Conservation (phyloP, 2,329 filamentous ascomycete genomes). For the Fusarium sp. region DNA sequence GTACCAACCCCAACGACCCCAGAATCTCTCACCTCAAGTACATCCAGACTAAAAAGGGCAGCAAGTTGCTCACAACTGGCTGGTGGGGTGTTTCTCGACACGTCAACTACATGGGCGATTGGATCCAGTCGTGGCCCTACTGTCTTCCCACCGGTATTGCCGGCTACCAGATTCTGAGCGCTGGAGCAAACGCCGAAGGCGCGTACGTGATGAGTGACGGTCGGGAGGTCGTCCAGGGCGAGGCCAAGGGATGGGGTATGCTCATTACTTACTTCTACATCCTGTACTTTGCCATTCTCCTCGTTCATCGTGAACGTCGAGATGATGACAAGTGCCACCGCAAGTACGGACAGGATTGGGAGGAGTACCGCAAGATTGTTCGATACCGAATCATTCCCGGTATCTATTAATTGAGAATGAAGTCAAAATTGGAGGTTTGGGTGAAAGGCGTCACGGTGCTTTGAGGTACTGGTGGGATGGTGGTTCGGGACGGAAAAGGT, state of each 20-base stretch:
- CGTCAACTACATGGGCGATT: constrained; percentile 97
- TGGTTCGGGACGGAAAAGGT: constrained; percentile 4
- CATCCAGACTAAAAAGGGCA: constrained; percentile 87
- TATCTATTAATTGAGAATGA: constrained; percentile 73
- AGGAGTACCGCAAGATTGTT: constrained; percentile 87
- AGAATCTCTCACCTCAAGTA: constrained; percentile 84
- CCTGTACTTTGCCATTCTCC: constrained; percentile 88
- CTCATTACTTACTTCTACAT: constrained; percentile 96
- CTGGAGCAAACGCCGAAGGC: constrained; percentile 65
- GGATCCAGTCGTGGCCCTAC: constrained; percentile 94
- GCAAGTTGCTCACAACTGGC: constrained; percentile 84
- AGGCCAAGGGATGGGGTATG: constrained; percentile 86
- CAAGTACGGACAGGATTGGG: constrained; percentile 96
- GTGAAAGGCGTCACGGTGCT: neutral
- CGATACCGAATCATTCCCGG: constrained; percentile 87
- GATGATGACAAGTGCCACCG: constrained; percentile 92
- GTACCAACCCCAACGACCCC: constrained; percentile 87
- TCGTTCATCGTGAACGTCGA: constrained; percentile 87
- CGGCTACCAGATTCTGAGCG: constrained; percentile 80
- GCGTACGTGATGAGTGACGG: constrained; percentile 72
- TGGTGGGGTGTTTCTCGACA: constrained; percentile 96
- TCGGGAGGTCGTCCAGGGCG: constrained; percentile 77
- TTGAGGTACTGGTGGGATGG: neutral
- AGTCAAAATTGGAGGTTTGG: constrained; percentile 5
- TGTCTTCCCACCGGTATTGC: constrained; percentile 88